Base-by-base conservation (phyloP, 305 asterid genomes). In the Andrographis paniculata region DNA sequence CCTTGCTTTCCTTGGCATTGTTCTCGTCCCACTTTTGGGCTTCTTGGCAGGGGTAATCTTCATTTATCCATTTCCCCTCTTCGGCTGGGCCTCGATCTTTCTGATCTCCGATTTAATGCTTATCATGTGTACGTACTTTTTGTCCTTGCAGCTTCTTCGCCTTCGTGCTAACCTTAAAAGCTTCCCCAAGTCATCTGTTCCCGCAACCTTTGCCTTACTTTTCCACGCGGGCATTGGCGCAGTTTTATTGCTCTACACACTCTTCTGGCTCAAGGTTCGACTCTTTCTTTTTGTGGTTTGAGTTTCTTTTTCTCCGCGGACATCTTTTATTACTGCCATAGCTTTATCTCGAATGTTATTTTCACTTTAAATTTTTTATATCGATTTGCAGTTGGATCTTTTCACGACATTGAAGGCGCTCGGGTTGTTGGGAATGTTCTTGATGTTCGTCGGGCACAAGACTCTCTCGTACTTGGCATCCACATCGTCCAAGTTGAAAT, bases 241-340 rank as follows among this genome's bases (percentile, higher is more conserved):
- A 41, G 83, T 91, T 66, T 76, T 91, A 40, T 36, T 71, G 40
- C 84, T 91, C 55, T 86, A 83, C 72, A 62, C 77, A 23, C 53
- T 77, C 55, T 91, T 91, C 72, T 91, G 99, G 96, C 55, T 86
- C 65, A 83, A 86, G 96, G 99, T 91, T 18, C 45, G 79, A 67
- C 58, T 50, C 65, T 35, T 12, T 50, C 57, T 33, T 44, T 15
- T 7, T 58, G 41, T 47, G 18, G 14, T 57, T 58, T 55, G 35
- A 30, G 20, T 35, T 54, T 12, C 10, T 15, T 30, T 9, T 20
- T 36, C 17, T 42, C 11, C 20, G 33, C 30, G 8, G 30, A 24
- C 30, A 4, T 24, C 8, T 24, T 47, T 37, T 49, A 17, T 36
- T 50, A 12, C 22, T n/a, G n/a, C n/a, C n/a, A n/a, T n/a, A 36